Conservation (phyloP, 495 filamentous ascomycete species). For the Aspergillus haitiensis region DNA sequence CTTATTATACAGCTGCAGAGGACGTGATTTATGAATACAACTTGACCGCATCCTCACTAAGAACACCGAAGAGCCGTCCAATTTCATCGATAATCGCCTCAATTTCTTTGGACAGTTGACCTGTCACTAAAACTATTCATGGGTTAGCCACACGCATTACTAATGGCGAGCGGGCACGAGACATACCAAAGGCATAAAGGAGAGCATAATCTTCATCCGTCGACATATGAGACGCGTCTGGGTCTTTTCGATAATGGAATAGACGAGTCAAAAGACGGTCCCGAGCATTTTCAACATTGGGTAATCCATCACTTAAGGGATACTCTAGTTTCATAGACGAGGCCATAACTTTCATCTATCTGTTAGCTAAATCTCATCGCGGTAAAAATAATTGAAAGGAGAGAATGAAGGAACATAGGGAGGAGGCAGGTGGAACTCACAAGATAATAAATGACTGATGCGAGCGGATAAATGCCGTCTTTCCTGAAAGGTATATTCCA, state of each 20-base stretch:
- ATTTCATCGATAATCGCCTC: constrained; percentile 52
- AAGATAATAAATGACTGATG: constrained; percentile 90
- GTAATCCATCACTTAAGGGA: constrained; percentile 82
- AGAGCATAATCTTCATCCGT: constrained; percentile 70
- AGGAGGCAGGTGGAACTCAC: constrained; percentile 36
- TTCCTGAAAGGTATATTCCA: constrained; percentile 79
- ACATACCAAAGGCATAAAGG: constrained; percentile 70
- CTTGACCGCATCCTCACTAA: constrained; percentile 72
- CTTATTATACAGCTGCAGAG: not conserved
- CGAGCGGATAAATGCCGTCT: constrained; percentile 74
- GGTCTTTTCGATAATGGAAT: constrained; percentile 75
- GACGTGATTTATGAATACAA: constrained; percentile 50
- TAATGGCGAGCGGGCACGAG: not conserved
- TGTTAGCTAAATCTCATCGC: constrained; percentile 15
- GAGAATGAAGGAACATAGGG: not conserved
- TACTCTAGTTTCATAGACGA: constrained; percentile 92
- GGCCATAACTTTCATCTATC: constrained; percentile 64
- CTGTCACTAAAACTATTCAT: constrained; percentile 50
- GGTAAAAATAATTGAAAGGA: too few relatives aligned
- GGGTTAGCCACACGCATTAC: not conserved
- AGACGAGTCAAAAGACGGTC: constrained; percentile 88
- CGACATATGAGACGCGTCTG: constrained; percentile 50
- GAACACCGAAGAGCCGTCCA: constrained; percentile 63
- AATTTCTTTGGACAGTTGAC: constrained; percentile 53
- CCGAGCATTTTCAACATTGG: constrained; percentile 73